Evolutionary conservation across 352 stramenopile species (phyloP).

Genomic region (Phytophthora palmivora): DNA sequence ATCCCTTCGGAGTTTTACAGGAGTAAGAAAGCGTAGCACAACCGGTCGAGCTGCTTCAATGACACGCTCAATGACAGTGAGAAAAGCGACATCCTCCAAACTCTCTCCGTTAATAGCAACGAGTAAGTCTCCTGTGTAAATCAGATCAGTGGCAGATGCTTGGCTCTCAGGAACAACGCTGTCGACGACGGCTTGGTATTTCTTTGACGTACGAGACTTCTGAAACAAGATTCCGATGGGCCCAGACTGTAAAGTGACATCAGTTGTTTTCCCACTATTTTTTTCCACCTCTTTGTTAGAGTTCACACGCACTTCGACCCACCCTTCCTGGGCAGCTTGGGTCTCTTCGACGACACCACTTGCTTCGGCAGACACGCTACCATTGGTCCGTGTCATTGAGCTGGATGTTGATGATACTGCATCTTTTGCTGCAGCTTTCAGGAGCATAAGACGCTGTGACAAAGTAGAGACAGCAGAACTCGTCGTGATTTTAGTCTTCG

Average conservation of each 20-base stretch:
- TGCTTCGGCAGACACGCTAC: constrained; percentile 13
- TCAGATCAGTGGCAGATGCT: constrained; percentile 69
- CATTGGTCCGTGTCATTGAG: constrained; percentile 23
- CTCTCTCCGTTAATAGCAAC: constrained; percentile 78
- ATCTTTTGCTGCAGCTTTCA: constrained; percentile 79
- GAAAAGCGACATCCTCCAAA: constrained; percentile 67
- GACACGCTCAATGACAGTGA: constrained; percentile 80
- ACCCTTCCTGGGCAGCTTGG: constrained; percentile 69
- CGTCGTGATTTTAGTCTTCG: constrained; percentile 36
- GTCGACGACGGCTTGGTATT: constrained; percentile 80
- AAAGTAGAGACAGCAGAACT: constrained; percentile 54
- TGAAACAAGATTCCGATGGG: constrained; percentile 86
- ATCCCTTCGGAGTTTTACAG: constrained; percentile 44
- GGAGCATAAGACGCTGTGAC: constrained; percentile 67
- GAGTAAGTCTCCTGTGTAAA: constrained; percentile 77
- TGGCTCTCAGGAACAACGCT: constrained; percentile 84
- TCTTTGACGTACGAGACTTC: constrained; percentile 67
- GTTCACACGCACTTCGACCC: constrained; percentile 74
- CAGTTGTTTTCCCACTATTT: constrained; percentile 51
- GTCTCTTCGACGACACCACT: constrained; percentile 41
- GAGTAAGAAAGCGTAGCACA: constrained; percentile 73
- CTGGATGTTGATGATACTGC: constrained; percentile 49
- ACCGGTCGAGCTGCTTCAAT: constrained; percentile 74
- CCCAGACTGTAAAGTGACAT: constrained; percentile 73
- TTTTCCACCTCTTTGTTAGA: constrained; percentile 61